Evolutionary conservation across 345 rosid species (phyloP).

Genomic region (Citrus medica): DNA sequence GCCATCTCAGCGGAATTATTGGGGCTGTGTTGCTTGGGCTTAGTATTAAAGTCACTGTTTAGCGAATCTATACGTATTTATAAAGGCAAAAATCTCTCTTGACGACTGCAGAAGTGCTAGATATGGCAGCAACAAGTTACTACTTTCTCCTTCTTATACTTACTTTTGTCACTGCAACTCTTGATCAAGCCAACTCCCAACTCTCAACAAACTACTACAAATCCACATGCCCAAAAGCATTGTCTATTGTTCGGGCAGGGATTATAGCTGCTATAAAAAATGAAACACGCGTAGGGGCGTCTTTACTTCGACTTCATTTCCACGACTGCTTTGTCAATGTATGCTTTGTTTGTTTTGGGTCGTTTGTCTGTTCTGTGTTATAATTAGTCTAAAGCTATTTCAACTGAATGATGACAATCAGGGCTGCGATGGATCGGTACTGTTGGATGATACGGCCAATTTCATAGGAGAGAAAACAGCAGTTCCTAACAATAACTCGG

Average conservation of each 20-base stretch:
- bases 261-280: constrained; percentile 22
- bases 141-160: neutral
- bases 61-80: neutral
- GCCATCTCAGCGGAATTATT: neutral
- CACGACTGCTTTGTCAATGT: constrained; percentile 57
- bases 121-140: constrained; percentile 2
- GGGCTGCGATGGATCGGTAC: constrained; percentile 64
- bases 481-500: constrained; percentile 40
- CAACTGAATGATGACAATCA: neutral
- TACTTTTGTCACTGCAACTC: neutral
- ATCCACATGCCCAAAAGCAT: constrained; percentile 30
- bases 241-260: constrained; percentile 21
- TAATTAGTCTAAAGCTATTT: neutral
- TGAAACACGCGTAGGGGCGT: constrained; percentile 38
- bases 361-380: no score
- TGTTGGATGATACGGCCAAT: constrained; percentile 42
- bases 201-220: constrained; percentile 33
- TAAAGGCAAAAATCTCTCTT: neutral
- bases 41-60: neutral
- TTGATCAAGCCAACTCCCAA: constrained; percentile 5
- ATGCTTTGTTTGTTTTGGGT: neutral
- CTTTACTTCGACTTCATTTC: constrained; percentile 42
- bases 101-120: neutral
- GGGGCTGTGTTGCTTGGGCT: neutral
- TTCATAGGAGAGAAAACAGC: constrained; percentile 60